Percentiles rank a stretch among this genome's conserved stretches.
Conservation (phyloP, 768 basidiomycete species). For the Podaxis carcinomalis region DNA sequence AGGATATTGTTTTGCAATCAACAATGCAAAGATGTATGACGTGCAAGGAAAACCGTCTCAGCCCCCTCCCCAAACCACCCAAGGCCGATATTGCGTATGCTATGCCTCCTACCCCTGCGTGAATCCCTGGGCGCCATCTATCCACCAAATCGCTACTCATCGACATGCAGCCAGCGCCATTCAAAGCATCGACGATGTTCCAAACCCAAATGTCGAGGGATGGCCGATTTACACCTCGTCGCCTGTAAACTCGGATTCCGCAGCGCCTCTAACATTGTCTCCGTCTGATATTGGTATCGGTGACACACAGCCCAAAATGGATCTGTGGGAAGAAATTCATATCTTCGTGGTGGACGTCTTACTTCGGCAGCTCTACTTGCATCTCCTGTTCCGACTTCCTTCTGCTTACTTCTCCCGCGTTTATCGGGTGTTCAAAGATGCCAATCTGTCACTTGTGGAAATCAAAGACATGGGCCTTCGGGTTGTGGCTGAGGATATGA, state of each 20-base stretch:
- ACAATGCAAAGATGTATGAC: not conserved
- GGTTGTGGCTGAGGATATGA: not conserved
- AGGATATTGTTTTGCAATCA: not conserved
- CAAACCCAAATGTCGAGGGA: too few relatives aligned
- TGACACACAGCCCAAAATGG: too few relatives aligned
- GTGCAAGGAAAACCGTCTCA: not conserved
- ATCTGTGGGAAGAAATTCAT: too few relatives aligned
- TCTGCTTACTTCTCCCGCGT: not conserved
- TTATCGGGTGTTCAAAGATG: not conserved
- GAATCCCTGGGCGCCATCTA: not conserved
- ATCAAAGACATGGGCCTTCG: not conserved
- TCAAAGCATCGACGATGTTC: too few relatives aligned
- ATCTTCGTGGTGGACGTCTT: not conserved
- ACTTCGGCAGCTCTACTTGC: not conserved
- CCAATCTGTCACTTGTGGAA: not conserved
- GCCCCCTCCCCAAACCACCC: too few relatives aligned
- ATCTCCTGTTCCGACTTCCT: not conserved
- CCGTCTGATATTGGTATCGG: too few relatives aligned
- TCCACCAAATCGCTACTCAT: not conserved
- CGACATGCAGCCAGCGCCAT: too few relatives aligned
- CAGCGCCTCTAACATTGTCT: too few relatives aligned
- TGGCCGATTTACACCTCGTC: too few relatives aligned
- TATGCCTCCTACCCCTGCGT: not conserved
- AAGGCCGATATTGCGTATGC: too few relatives aligned
- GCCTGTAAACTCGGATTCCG: too few relatives aligned